Base-by-base conservation (phyloP, 2,329 filamentous ascomycete genomes). In the Calonectria pseudoturangicola region DNA sequence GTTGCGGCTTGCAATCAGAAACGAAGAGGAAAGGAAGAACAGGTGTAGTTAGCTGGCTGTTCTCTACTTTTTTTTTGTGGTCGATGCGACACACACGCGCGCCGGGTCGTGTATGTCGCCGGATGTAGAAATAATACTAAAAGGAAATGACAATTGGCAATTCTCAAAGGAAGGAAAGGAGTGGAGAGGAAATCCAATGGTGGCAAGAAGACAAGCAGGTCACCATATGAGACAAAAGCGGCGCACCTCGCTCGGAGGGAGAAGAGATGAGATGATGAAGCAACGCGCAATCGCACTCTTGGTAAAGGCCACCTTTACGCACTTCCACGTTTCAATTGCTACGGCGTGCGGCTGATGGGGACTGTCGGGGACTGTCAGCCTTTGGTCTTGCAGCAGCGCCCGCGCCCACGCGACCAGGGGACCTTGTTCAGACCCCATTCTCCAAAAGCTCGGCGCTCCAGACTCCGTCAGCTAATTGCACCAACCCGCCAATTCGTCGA, bases 291-390 rank as follows among this genome's bases (percentile, higher is more conserved):
- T 63, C 28, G 69, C 47, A 28, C n/a, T 36, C 48, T 27, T 27
- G 50, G 51, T 73, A 72, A 54, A 74, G 73, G 73, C 73, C 73
- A 74, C 73, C 73, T 73, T 74, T 66, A 60, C 73, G 66, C 71
- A 56, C 68, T 60, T 74, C 63, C 70, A 71, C 66, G 66, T 68
- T 66, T 64, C 63, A 70, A 71, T 68, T 71, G 69, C 36, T 39
- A 58, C 68, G 18, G 33, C 21, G 51, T 58, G 70, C 70, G 67
- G 71, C 71, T 71, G 70, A 68, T 58, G 33, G 54, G 54, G 54
- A 28, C 54, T 60, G 54, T 60, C 54, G 33, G 54, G 54, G 54
- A 28, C 54, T 60, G 54, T 60, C 54, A 60, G 54, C 54, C 54
- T 60, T 60, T 60, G 54, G 54, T 41, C 33, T 60, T 60, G 54